Conservation (phyloP, 768 basidiomycete genomes). For the Collybia sordida region DNA sequence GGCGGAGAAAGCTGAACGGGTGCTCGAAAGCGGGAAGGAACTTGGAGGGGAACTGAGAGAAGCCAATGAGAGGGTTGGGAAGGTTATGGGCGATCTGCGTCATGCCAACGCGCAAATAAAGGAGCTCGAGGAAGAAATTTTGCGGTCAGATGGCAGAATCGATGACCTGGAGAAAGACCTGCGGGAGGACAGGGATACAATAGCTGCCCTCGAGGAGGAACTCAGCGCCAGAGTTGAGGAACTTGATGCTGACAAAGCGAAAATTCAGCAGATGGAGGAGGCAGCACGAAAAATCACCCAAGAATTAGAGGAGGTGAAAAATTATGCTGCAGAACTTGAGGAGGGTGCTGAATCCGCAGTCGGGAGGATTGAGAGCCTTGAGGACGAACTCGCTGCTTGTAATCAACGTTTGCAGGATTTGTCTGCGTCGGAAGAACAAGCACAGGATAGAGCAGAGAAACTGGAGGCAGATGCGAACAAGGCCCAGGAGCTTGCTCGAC, state of each 20-base stretch:
- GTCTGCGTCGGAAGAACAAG: constrained; percentile 45
- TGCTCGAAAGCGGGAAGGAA: constrained; percentile 64
- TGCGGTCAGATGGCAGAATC: constrained; percentile 47
- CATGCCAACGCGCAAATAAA: constrained; percentile 57
- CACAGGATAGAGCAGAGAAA: constrained; percentile 46
- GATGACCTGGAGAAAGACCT: constrained; percentile 59
- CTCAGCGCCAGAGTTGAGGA: constrained; percentile 36
- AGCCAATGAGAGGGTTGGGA: constrained; percentile 59
- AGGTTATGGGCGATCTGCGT: constrained; percentile 57
- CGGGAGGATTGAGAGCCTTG: constrained; percentile 54
- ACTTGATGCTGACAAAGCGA: constrained; percentile 27
- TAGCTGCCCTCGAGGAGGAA: constrained; percentile 45
- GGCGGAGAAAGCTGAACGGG: constrained; percentile 62
- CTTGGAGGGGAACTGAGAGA: constrained; percentile 66
- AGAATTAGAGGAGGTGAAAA: constrained; percentile 48
- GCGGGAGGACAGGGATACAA: constrained; percentile 47
- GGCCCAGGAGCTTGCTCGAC: constrained; percentile 54
- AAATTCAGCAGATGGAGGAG: constrained; percentile 29
- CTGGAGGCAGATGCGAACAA: constrained; percentile 54
- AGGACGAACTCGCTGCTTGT: constrained; percentile 49
- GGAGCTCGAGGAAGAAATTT: constrained; percentile 63
- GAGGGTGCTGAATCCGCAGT: constrained; percentile 52
- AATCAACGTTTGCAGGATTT: constrained; percentile 45
- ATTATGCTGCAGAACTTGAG: constrained; percentile 59
- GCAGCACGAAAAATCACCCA: constrained; percentile 38